Evolutionary conservation across 2,329 filamentous ascomycete genomes (phyloP).

Genomic region (Epichloe glyceriae): DNA sequence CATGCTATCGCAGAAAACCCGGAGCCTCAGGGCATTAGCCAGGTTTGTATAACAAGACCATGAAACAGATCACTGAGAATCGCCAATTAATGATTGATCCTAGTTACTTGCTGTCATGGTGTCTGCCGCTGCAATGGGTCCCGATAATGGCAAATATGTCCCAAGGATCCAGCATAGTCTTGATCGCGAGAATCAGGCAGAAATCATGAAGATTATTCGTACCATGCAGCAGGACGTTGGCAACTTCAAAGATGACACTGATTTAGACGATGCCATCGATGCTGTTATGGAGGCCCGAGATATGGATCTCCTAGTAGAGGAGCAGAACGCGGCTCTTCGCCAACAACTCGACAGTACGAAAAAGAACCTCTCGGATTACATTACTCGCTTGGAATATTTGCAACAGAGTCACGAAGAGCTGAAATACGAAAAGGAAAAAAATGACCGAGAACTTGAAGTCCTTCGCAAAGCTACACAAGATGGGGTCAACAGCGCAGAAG

Average conservation of each 20-base stretch:
- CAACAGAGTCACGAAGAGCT: conserved; percentile 52
- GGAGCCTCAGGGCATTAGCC: conserved; percentile 38
- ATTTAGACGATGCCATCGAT: conserved; percentile 26
- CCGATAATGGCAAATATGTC: conserved; percentile 42
- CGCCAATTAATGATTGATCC: conserved; percentile 11
- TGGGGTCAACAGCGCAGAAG: conserved; percentile 37
- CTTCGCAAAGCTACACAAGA: conserved; percentile 36
- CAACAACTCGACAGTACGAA: conserved; percentile 39
- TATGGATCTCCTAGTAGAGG: conserved; percentile 43
- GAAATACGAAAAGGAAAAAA: conserved; percentile 47
- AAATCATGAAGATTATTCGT: conserved; percentile 33
- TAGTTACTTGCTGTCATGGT: conserved; percentile 52
- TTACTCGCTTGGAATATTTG: conserved; percentile 45
- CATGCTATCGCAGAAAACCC: conserved; percentile 45
- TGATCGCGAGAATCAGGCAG: conserved; percentile 29
- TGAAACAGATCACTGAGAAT: conserved; percentile 11
- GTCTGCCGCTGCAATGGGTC: conserved; percentile 45
- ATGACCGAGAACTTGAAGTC: conserved; percentile 39
- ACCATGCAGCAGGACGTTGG: conserved; percentile 26
- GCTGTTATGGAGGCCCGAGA: conserved; percentile 34
- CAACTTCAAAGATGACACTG: conserved; percentile 24
- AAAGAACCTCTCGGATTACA: conserved; percentile 45
- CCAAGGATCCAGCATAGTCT: conserved; percentile 27
- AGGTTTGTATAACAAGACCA: conserved; percentile 24
- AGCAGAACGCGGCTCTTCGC: conserved; percentile 37